A percentile compares a stretch with the other conserved stretches of the same genome.
Evolutionary conservation across 2,329 filamentous ascomycete species (phyloP).

Genomic region (Botryosphaeria dothidea): DNA sequence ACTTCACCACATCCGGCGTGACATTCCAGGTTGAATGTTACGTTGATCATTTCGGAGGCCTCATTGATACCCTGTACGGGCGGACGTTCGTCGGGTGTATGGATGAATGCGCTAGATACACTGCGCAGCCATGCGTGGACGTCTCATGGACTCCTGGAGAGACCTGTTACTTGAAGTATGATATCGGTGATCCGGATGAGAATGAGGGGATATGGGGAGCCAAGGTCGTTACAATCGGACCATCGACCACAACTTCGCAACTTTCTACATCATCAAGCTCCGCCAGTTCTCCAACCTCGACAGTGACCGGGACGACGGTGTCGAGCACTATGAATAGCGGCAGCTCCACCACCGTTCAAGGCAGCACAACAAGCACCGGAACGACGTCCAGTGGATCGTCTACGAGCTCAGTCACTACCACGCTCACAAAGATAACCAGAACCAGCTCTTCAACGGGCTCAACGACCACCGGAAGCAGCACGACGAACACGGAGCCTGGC

Average conservation of each 20-base stretch:
- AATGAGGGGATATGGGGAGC: not conserved
- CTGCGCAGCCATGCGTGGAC: not conserved
- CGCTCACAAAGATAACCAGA: too few relatives aligned
- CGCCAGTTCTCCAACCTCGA: not conserved
- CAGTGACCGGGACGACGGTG: not conserved
- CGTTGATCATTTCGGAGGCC: not conserved
- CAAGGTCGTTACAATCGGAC: not conserved
- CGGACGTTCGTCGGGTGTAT: not conserved
- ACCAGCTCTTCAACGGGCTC: too few relatives aligned
- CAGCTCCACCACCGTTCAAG: not conserved
- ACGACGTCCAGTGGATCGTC: too few relatives aligned
- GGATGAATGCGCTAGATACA: not conserved
- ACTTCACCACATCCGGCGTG: not conserved
- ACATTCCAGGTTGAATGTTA: constrained; percentile 3
- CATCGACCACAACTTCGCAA: not conserved
- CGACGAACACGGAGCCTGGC: too few relatives aligned
- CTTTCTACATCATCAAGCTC: not conserved
- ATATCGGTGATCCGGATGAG: not conserved
- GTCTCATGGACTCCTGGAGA: not conserved
- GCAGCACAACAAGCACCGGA: not conserved
- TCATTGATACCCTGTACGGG: not conserved
- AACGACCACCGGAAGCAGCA: too few relatives aligned
- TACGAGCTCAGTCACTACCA: too few relatives aligned
- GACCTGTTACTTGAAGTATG: constrained; percentile 4
- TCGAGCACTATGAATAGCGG: not conserved